Base-by-base conservation (phyloP, 2,329 filamentous ascomycete species). In the Dothistroma septosporum region DNA sequence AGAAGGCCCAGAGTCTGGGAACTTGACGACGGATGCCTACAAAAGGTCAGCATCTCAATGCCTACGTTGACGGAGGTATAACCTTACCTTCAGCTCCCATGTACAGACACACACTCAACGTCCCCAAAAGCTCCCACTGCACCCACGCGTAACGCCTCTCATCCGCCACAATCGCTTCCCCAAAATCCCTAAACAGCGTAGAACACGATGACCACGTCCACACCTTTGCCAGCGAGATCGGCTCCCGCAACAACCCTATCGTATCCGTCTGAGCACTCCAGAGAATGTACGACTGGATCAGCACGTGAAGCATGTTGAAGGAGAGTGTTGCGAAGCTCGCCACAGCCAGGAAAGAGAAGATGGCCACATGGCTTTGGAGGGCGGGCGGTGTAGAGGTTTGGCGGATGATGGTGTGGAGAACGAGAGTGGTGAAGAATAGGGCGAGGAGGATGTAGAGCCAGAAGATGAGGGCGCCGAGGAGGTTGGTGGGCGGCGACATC, bases 361-460 rank as follows among this genome's bases (percentile, higher is more conserved):
- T 19, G 19, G 50, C 32, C 16, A 65, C 62, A 58, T 58, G 47
- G 37, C 44, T 60, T 32, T n/a, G 32, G 8, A 24, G 24, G 12
- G 12, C 2, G 3, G 41, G 32, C 33, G 58, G 55, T 35, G 47
- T 41, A 56, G 55, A 37, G 10, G 31, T 19, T n/a, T 65, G 33
- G 12, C 37, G 53, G 21, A 61, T 3, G 50, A 71, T 64, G 11
- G 65, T 64, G 47, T 63, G 31, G 32, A 70, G 58, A 12, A 62
- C 59, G 6, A 69, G 52, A 19, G 47, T 47, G 9, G 69, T 70
- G 44, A 72, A 67, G 2, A 61, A 50, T 1, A 75, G 61, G 7
- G 72, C 73, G 2, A 68, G 64, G 37, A 68, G 48, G 46, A 70
- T 73, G 65, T 74, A 75, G 11, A 66, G 50, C 72, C 73, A 74